Evolutionary conservation across 495 filamentous ascomycete genomes (phyloP).

Genomic region (Letharia columbiana): DNA sequence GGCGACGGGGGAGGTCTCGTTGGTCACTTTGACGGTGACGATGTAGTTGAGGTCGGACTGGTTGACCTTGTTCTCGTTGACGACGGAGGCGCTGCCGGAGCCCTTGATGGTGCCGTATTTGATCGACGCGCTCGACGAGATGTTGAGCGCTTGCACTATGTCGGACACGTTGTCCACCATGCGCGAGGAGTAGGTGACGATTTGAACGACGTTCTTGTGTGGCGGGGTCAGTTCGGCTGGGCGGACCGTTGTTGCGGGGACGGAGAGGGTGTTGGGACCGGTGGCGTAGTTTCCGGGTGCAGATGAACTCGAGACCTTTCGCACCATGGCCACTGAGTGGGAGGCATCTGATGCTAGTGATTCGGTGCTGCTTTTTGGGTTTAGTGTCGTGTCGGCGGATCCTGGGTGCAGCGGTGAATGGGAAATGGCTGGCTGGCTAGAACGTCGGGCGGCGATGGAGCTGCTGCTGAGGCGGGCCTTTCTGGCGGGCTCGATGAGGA

Average conservation of each 20-base stretch:
- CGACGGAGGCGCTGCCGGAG: conserved; percentile 29
- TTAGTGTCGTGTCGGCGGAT: not conserved
- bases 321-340: not conserved
- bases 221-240: conserved; percentile 1
- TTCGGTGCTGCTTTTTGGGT: not conserved
- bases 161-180: conserved; percentile 33
- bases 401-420: not conserved
- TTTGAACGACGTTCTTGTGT: conserved; percentile 18
- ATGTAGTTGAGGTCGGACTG: conserved; percentile 34
- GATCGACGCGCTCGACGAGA: conserved; percentile 29
- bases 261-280: not conserved
- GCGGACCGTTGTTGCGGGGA: not conserved
- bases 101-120: conserved; percentile 33
- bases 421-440: not conserved
- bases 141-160: conserved; percentile 32
- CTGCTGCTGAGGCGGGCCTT: conserved; percentile 7
- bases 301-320: not conserved
- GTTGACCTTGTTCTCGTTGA: conserved; percentile 32
- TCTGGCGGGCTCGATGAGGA: conserved; percentile 22
- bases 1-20: conserved; percentile 23
- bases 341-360: not conserved
- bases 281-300: not conserved
- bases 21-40: conserved; percentile 34
- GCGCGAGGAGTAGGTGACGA: conserved; percentile 31
- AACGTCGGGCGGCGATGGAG: not conserved